phyloP scores from a whole-genome alignment of 2,329 filamentous ascomycete genomes.

The Leptodontidium sp. region DNA sequence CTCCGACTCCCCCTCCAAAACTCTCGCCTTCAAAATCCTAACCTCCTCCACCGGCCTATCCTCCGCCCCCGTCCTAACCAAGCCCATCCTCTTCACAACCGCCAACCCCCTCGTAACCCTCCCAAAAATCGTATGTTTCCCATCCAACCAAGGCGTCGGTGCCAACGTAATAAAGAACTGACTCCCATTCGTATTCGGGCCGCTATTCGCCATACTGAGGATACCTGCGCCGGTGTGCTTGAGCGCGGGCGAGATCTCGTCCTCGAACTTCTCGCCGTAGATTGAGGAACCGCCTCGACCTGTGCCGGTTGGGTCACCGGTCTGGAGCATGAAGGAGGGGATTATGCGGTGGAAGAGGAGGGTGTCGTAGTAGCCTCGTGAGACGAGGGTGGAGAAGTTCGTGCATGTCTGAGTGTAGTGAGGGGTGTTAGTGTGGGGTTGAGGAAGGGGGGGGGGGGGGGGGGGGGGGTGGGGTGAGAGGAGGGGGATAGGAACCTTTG shows the following conservation, averaged over 20 bases:
- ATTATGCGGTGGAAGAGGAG: constrained; percentile 95
- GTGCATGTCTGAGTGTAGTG: constrained; percentile 68
- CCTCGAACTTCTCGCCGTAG: constrained; percentile 92
- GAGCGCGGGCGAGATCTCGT: constrained; percentile 81
- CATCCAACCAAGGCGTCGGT: constrained; percentile 94
- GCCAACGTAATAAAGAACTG: constrained; percentile 97
- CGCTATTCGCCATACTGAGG: constrained; percentile 96
- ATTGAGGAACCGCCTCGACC: constrained; percentile 89
- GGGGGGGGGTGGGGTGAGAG: too few relatives aligned
- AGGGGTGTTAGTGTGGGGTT: constrained; percentile 21
- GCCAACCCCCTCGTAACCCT: constrained; percentile 84
- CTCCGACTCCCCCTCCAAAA: constrained; percentile 66
- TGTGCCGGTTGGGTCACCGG: constrained; percentile 92
- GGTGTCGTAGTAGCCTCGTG: constrained; percentile 86
- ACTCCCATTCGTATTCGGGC: constrained; percentile 90
- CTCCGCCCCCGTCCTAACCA: constrained; percentile 83
- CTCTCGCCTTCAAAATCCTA: constrained; percentile 76
- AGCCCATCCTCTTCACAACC: constrained; percentile 85
- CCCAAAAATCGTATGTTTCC: constrained; percentile 97
- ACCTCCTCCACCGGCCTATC: constrained; percentile 85
- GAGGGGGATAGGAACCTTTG: constrained; percentile 58
- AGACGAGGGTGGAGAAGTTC: constrained; percentile 84
- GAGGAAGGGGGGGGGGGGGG: neutral
- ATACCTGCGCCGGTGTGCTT: constrained; percentile 94
- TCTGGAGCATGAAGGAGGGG: constrained; percentile 95